phyloP scores from a whole-genome alignment of 108 stramenopile species.

The Hondaea fermentalgiana region DNA sequence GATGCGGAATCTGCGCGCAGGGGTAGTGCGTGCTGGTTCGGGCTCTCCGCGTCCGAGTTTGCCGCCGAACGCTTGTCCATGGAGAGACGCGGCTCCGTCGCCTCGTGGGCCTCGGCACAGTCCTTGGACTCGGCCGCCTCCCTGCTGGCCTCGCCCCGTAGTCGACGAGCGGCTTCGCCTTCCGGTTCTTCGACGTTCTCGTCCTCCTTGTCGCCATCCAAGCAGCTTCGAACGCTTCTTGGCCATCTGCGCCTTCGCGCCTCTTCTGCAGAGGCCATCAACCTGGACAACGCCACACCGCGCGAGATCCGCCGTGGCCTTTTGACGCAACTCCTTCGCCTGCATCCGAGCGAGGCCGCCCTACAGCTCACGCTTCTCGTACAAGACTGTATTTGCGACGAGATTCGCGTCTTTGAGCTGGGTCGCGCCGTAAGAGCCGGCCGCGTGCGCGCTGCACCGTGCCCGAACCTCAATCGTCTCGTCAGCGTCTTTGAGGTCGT shows the following conservation, averaged over 20 bases:
- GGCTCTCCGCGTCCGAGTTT: neutral
- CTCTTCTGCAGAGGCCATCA: too few relatives aligned
- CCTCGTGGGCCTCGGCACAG: neutral
- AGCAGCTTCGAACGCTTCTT: too few relatives aligned
- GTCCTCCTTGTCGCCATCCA: too few relatives aligned
- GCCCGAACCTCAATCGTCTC: neutral
- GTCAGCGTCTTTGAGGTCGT: constrained; percentile 2
- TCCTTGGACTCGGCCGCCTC: neutral
- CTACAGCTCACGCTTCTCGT: neutral
- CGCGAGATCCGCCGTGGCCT: neutral
- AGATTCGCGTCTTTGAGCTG: neutral
- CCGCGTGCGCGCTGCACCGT: neutral
- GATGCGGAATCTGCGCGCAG: neutral
- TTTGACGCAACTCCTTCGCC: neutral
- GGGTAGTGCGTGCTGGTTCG: neutral
- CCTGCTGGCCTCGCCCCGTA: neutral
- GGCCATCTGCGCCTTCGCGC: too few relatives aligned
- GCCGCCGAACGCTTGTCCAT: neutral
- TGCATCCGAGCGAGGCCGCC: neutral
- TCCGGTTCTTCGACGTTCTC: too few relatives aligned
- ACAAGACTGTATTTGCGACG: neutral
- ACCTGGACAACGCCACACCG: neutral
- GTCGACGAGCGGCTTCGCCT: neutral
- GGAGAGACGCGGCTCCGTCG: neutral
- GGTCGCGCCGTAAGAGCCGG: neutral